A percentile compares a stretch with the other conserved stretches of the same genome.
Conservation (phyloP, 164 flowering plant species). For the Santalum album region DNA sequence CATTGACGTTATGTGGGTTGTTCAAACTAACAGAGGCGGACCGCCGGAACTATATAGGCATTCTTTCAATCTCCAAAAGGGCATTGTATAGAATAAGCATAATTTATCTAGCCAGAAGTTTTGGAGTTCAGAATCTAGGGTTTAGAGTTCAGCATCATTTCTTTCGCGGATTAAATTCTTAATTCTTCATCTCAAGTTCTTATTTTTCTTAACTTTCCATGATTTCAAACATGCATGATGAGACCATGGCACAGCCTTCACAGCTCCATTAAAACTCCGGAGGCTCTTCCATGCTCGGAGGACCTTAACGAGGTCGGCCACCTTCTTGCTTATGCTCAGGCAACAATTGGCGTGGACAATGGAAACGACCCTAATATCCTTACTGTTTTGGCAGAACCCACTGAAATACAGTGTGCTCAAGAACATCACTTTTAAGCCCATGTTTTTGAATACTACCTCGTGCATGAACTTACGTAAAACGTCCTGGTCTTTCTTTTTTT, state of each 20-base stretch:
- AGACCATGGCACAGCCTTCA: neutral
- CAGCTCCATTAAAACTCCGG: neutral
- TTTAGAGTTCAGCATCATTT: too few relatives aligned
- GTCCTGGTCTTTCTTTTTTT: constrained; percentile 3
- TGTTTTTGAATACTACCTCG: constrained; percentile 11
- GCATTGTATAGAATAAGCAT: too few relatives aligned
- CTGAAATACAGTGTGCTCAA: constrained; percentile 45
- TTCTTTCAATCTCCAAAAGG: too few relatives aligned
- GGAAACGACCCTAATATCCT: constrained; percentile 26
- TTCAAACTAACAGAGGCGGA: too few relatives aligned
- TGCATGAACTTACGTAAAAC: constrained; percentile 30
- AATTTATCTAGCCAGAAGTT: too few relatives aligned
- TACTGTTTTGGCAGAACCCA: constrained; percentile 52
- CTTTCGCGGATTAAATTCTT: too few relatives aligned
- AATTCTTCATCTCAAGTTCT: too few relatives aligned
- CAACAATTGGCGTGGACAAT: constrained; percentile 78
- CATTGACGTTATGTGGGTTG: too few relatives aligned
- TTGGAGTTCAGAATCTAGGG: too few relatives aligned
- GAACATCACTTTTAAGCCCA: constrained; percentile 24
- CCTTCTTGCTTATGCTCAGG: constrained; percentile 46
- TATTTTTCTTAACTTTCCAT: too few relatives aligned
- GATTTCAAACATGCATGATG: neutral
- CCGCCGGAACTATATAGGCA: too few relatives aligned
- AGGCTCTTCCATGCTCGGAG: constrained; percentile 36
- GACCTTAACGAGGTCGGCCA: constrained; percentile 29